Evolutionary conservation across 1,139 yeast species (phyloP), one percentile per base, ranked within the genome.

Genomic region (Taiozyma sp.): DNA sequence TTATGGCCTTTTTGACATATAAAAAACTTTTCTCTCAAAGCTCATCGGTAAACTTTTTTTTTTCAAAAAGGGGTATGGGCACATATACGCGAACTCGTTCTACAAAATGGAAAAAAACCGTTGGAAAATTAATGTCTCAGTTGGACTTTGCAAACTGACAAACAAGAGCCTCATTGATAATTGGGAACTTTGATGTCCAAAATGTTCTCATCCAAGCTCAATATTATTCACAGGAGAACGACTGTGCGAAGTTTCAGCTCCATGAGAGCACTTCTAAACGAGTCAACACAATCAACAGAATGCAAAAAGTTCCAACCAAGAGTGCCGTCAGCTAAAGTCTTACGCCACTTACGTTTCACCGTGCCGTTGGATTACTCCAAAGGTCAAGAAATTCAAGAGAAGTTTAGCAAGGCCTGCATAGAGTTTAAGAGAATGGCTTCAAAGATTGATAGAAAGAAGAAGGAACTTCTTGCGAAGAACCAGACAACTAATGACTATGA

Each of bases 281-380:
- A 38, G 6, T 19, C 24, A 38, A 38, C 13, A 19, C 7, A 16
- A 40, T 40, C 29, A 13, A 19, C 36, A 23, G 27, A 27, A 12
- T 59, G 63, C 42, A 51, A 49, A 10, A 57, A 54, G 44, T 59
- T 58, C 53, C 32, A 51, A 4, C 72, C 73, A 2, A 55, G 52
- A n/a, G 65, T 60, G 36, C 58, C 57, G 3, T 61, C 71, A 9
- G 67, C 73, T 0, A 68, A 70, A 23, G 72, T 73, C 0, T 62
- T 85, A 30, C 75, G 84, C 49, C 93, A 87, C 65, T 70, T 85
- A 19, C 90, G 84, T 58, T 83, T 86, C 64, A 75, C 74, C 8
- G 80, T 81, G 0, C 70, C 74, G 16, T 71, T 81, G 2, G 70
- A 78, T 0, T 91, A 88, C 62, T 64, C 66, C 13, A 71, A 75